Conservation (phyloP, 2,329 filamentous ascomycete species). For the Lasiodiplodia sp. region DNA sequence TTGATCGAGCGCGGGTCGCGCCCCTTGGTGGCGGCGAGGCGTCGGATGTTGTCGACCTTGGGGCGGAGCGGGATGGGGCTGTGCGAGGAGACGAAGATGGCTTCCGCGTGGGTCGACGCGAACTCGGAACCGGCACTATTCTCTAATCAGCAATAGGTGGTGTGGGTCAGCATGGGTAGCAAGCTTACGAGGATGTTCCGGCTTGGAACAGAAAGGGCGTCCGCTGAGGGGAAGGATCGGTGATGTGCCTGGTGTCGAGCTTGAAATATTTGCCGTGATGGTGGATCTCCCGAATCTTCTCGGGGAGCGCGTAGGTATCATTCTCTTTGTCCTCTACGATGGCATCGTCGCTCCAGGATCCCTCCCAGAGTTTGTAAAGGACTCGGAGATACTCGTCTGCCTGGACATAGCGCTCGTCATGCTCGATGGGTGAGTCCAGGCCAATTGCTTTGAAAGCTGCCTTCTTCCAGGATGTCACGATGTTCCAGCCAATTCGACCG, state of each 20-base stretch:
- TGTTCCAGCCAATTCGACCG: slow-evolving; percentile 71
- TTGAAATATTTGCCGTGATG: slow-evolving; percentile 65
- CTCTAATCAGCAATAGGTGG: no score
- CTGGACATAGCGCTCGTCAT: slow-evolving; percentile 67
- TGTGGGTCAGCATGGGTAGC: no score
- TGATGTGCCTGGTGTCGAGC: slow-evolving; percentile 55
- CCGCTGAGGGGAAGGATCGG: slow-evolving; percentile 50
- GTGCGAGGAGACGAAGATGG: slow-evolving; percentile 65
- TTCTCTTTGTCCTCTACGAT: slow-evolving; percentile 60
- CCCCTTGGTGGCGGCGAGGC: slow-evolving; percentile 58
- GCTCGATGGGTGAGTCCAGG: slow-evolving; percentile 63
- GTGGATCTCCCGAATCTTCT: slow-evolving; percentile 66
- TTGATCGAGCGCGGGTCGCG: slow-evolving; percentile 65
- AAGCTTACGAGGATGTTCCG: slow-evolving; percentile 57
- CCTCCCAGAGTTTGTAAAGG: slow-evolving; percentile 68
- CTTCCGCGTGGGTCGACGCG: slow-evolving; percentile 65
- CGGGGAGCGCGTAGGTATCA: slow-evolving; percentile 65
- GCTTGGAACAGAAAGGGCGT: slow-evolving; percentile 58
- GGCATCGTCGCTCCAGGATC: slow-evolving; percentile 63
- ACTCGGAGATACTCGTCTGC: slow-evolving; percentile 69
- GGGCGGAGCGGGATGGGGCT: slow-evolving; percentile 57
- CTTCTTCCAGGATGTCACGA: slow-evolving; percentile 70
- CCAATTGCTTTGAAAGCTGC: slow-evolving; percentile 69
- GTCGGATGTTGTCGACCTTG: slow-evolving; percentile 61
- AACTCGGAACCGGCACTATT: slow-evolving; percentile 60